Evolutionary conservation across 2,329 filamentous ascomycete species (phyloP), one percentile per base, ranked within the genome.

Genomic region (Tolypocladium guangdongense): DNA sequence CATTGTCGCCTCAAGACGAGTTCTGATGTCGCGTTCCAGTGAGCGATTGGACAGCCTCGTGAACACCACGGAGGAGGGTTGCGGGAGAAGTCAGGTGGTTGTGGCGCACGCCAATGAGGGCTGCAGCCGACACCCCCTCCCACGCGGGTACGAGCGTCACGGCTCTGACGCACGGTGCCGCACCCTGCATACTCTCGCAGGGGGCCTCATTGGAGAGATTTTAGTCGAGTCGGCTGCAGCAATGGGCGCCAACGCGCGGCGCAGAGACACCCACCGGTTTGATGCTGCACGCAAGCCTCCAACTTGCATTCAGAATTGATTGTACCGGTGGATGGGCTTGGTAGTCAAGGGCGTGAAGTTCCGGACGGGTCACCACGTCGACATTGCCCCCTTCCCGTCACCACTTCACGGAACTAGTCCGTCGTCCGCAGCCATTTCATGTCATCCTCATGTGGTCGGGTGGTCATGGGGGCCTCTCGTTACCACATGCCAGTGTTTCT

Each of bases 71-170:
- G 52, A 59, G 61, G 62, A 63, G 65, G 63, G 60, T 61, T 60
- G 59, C 55, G 57, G 55, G 60, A 60, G 57, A 58, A 33, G 68
- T 73, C 70, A 72, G 64, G 66, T 72, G 71, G 43, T 52, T 64
- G 61, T 63, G 62, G 59, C 64, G 60, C 60, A 64, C 56, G 54
- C 70, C 71, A 72, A 73, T 73, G 57, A 65, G 30, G n/a, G 49
- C 36, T 18, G 20, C 18, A 37, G 38, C 47, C 55, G 35, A 55
- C 52, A 53, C 63, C 65, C 63, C 63, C 62, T 55, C 49, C 54
- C 51, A 38, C 22, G 7, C 22, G 47, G 48, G 18, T 30, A 30
- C 24, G 48, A 20, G 20, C 35, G 36, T 39, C 36, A 50, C 35
- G 48, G 20, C 35, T 37, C 48, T 24, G 48, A 27, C 14, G 22